Evolutionary conservation across 306 rosid genomes (phyloP).

Genomic region (Rosa chinensis): DNA sequence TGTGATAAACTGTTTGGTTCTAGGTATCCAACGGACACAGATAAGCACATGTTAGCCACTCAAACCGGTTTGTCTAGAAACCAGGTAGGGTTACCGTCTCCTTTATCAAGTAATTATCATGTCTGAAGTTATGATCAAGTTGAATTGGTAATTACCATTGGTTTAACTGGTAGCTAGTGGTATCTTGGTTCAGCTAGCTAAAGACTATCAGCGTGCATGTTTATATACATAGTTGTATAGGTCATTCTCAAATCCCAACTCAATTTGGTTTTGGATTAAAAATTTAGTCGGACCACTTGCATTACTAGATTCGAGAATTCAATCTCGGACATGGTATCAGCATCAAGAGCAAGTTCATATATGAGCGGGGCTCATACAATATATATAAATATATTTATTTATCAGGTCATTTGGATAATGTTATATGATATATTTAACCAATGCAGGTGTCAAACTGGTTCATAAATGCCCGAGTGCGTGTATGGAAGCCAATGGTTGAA

Average conservation of each 20-base stretch:
- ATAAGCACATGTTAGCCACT: conserved; percentile 90
- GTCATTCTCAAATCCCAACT: neutral
- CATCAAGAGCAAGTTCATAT: neutral
- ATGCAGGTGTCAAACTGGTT: conserved; percentile 92
- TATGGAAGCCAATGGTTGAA: conserved; percentile 99
- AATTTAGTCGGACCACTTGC: neutral
- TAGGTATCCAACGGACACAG: conserved; percentile 98
- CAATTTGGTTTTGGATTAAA: neutral
- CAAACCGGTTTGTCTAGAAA: conserved; percentile 96
- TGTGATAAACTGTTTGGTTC: conserved; percentile 7
- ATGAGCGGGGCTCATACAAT: neutral
- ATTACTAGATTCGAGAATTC: neutral
- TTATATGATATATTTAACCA: neutral
- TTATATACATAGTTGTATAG: neutral
- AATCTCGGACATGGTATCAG: neutral
- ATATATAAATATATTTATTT: neutral
- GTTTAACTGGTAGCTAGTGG: neutral
- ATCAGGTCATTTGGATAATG: neutral
- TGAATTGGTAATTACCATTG: conserved; percentile 18
- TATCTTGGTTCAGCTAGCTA: neutral
- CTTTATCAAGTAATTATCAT: conserved; percentile 21
- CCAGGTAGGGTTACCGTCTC: conserved; percentile 61
- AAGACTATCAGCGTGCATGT: neutral
- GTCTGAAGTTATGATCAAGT: neutral
- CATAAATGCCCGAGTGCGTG: conserved; percentile 85